phyloP scores from a whole-genome alignment of 2,329 filamentous ascomycete genomes.

The Aureobasidium sp. region DNA sequence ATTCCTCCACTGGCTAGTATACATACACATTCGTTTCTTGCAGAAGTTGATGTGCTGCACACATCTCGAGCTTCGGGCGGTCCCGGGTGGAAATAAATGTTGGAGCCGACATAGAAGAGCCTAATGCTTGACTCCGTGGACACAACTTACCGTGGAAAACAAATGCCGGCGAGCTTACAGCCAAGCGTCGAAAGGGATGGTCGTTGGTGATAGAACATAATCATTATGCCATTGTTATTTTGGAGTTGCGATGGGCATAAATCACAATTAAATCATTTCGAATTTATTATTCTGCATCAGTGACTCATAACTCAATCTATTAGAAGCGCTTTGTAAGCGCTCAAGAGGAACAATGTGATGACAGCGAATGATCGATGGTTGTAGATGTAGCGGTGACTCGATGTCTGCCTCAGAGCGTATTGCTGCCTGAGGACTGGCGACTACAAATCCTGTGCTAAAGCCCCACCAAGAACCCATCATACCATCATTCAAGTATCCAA shows the following conservation, averaged over 20 bases:
- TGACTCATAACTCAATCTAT: not conserved
- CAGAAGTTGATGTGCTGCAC: not conserved
- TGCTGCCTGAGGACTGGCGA: constrained; percentile 7
- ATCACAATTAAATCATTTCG: not conserved
- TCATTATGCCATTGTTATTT: not conserved
- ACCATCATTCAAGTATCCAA: not conserved
- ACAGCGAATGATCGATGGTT: not conserved
- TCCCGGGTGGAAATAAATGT: not conserved
- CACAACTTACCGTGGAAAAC: not conserved
- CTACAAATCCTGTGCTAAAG: constrained; percentile 6
- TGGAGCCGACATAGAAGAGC: not conserved
- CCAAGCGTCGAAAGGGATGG: not conserved
- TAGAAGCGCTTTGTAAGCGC: not conserved
- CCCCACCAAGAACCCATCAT: not conserved
- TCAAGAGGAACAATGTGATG: not conserved
- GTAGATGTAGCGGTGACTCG: not conserved
- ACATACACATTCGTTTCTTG: not conserved
- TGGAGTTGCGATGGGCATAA: not conserved
- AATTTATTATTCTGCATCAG: not conserved
- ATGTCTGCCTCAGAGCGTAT: not conserved
- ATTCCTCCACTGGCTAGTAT: too few species aligned
- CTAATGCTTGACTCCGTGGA: not conserved
- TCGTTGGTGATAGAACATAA: not conserved
- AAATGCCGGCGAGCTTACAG: not conserved
- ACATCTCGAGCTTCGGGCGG: not conserved